phyloP scores from a whole-genome alignment of 805 yeast species.

The Pachysolen tannophilus region DNA sequence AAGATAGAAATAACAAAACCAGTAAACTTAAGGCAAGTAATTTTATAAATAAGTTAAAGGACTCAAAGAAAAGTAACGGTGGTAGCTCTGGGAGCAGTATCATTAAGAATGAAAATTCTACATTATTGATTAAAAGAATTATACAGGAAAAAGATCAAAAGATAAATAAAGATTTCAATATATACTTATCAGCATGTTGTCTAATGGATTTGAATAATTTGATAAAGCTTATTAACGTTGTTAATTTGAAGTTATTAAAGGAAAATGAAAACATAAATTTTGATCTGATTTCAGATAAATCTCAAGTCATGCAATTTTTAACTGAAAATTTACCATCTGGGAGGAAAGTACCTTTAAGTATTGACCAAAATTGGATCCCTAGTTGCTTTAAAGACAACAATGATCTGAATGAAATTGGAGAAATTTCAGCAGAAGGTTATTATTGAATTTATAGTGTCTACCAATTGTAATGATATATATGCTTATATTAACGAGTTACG shows the following conservation, averaged over 20 bases:
- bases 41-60: no score
- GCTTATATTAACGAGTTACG: no score
- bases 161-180: conserved; percentile 2
- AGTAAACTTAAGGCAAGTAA: no score
- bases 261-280: conserved; percentile 9
- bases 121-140: conserved; percentile 3
- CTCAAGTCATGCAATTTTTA: background rate
- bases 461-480: no score
- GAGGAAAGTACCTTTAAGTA: conserved; percentile 7
- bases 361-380: background rate
- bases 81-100: no score
- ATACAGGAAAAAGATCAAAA: conserved; percentile 5
- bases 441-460: no score
- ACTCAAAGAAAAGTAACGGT: no score
- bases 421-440: no score
- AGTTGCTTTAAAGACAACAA: background rate
- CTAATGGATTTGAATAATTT: conserved; percentile 4
- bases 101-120: conserved; percentile 2
- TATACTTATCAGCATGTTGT: background rate
- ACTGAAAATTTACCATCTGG: conserved; percentile 3
- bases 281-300: background rate
- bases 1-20: background rate
- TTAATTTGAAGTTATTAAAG: conserved; percentile 8
- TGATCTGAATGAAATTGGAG: no score
- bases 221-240: conserved; percentile 3